Conservation (phyloP, 2,329 filamentous ascomycete genomes). For the Aspergillus pseudoterreus region DNA sequence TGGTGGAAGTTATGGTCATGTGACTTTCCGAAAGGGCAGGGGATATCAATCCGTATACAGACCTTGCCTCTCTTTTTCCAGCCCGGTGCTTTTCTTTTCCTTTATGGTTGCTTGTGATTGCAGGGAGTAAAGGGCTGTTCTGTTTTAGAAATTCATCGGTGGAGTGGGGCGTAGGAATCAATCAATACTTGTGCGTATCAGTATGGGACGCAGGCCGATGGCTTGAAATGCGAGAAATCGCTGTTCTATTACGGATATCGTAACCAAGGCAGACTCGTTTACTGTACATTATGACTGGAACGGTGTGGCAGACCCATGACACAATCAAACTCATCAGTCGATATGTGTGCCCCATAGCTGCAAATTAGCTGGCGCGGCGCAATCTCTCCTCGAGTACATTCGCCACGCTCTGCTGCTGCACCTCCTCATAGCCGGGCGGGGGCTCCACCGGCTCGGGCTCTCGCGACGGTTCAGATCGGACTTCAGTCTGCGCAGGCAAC, state of each 20-base stretch:
- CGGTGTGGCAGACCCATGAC: too few relatives aligned
- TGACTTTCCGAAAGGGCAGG: neutral
- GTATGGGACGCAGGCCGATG: too few relatives aligned
- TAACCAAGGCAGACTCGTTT: neutral
- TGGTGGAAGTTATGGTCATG: conserved; percentile 19
- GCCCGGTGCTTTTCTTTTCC: too few relatives aligned
- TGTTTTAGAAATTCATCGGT: too few relatives aligned
- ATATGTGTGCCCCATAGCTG: too few relatives aligned
- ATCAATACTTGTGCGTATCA: too few relatives aligned
- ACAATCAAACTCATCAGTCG: neutral
- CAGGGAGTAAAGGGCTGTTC: too few relatives aligned
- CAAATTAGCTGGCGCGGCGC: conserved; percentile 26
- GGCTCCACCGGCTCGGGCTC: conserved; percentile 61
- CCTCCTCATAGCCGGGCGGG: conserved; percentile 88
- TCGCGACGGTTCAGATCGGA: conserved; percentile 16
- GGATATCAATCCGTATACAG: neutral
- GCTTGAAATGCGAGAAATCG: too few relatives aligned
- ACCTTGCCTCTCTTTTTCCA: too few relatives aligned
- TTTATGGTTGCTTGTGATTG: too few relatives aligned
- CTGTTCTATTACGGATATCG: neutral
- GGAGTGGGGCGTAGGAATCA: too few relatives aligned
- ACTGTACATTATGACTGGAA: neutral
- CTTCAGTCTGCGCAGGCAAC: conserved; percentile 6
- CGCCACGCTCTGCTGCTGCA: conserved; percentile 74
- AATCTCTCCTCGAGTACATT: conserved; percentile 65